These are phyloP conservation scores for Raddia guianensis DNA, from an alignment of 176 grass and related monocot genomes.

Conservation along the genomic window DNA sequence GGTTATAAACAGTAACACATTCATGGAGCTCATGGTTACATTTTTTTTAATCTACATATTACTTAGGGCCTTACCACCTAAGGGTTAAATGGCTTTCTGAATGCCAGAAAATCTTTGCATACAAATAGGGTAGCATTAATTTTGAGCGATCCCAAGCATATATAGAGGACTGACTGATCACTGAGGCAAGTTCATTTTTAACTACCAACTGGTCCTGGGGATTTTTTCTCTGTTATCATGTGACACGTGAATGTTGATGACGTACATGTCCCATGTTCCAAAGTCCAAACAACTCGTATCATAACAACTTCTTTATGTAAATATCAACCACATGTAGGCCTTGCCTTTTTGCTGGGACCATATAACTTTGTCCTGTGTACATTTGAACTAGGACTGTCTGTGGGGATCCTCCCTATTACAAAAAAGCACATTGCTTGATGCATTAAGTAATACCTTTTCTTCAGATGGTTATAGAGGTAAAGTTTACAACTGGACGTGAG, in stretches of 20 bases:
- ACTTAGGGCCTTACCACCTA: not conserved
- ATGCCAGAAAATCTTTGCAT: not conserved
- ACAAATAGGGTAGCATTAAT: not conserved
- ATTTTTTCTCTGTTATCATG: slow-evolving; percentile 10
- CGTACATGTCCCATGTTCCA: not conserved
- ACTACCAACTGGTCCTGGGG: not conserved
- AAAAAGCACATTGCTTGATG: slow-evolving; percentile 4
- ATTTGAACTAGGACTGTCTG: slow-evolving; percentile 1
- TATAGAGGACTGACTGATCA: not conserved
- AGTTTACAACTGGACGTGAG: not conserved
- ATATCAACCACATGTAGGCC: not conserved
- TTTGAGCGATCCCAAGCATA: not conserved
- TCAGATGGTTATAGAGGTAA: slow-evolving; percentile 16
- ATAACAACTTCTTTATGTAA: not conserved
- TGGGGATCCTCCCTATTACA: slow-evolving; percentile 3
- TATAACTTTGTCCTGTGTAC: not conserved
- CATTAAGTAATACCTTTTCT: slow-evolving; percentile 22
- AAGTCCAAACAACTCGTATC: not conserved
- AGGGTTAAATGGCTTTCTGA: not conserved
- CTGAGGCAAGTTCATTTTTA: not conserved
- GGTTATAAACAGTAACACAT: not conserved
- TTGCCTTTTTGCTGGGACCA: not conserved
- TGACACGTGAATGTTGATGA: not conserved
- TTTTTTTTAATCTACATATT: not conserved
- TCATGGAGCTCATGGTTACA: not conserved